Base-by-base conservation (phyloP, 2,329 filamentous ascomycete species). In the Clonostachys rosea region DNA sequence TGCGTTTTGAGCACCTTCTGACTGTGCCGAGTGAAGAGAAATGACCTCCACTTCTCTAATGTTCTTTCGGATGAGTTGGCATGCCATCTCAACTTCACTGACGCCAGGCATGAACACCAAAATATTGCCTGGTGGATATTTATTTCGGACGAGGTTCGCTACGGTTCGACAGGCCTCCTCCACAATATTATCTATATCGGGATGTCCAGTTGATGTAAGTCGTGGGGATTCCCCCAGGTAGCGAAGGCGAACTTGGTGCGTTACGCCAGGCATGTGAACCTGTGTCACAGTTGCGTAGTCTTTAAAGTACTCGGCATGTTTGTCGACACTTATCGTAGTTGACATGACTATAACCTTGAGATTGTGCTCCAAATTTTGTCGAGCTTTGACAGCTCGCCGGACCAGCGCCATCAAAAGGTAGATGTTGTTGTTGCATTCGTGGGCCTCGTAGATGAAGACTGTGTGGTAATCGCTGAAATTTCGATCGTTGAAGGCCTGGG, bases 391-490 rank as follows among this genome's bases (percentile, higher is more conserved):
- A 49, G 95, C 79, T 67, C 95, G 90, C 57, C 95, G 94, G 44
- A 94, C 75, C 33, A 96, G 67, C n/a, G 86, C 88, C 51, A 94
- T 78, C 5, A 95, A 69, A 49, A 96, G 88, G 64, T 96, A 91
- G 0, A 89, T 94, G 45, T 87, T 81, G 2, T 95, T 75, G 0
- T 87, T 94, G 52, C 91, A 77, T 61, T 96, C 91, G 75, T 96
- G 91, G 2, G 90, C 91, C 64, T 96, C 91, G 60, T 96, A 91
- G 49, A 96, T 89, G 83, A 96, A 94, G 51, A 96, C 68, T n/a
- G 83, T 86, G 4, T 86, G 85, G 20, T 39, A 39, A 17, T 39
- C 4, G 5, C n/a, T 17, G 16, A 44, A 44, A 44, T 44, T 34
- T 10, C 8, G 5, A 17, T 44, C 43, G 10, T 11, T 10, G 14